These are phyloP conservation scores for Aspergillus alliaceus DNA, from an alignment of 2,329 filamentous ascomycete species.

Conservation along the genomic window DNA sequence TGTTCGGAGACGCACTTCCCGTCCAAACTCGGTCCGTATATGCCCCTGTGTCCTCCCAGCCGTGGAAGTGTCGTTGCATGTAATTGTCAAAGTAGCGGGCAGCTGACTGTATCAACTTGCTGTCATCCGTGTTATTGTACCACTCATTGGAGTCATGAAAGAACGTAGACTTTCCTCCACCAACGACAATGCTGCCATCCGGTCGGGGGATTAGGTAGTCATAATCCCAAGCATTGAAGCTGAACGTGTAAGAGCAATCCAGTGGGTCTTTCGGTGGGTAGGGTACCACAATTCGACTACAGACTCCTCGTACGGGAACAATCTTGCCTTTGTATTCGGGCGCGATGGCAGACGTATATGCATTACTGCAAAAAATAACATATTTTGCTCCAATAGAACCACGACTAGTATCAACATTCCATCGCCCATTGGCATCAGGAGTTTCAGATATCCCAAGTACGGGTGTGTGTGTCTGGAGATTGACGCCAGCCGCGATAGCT, in stretches of 20 bases:
- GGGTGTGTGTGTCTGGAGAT: constrained; percentile 56
- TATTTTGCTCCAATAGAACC: constrained; percentile 64
- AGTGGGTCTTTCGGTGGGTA: constrained; percentile 23
- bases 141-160: constrained; percentile 36
- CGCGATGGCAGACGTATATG: constrained; percentile 74
- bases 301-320: constrained; percentile 68
- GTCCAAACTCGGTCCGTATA: constrained; percentile 36
- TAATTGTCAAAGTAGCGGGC: constrained; percentile 41
- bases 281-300: constrained; percentile 33
- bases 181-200: constrained; percentile 58
- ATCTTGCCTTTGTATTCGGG: constrained; percentile 70
- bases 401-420: constrained; percentile 66
- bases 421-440: constrained; percentile 37
- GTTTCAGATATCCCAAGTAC: constrained; percentile 34
- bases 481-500: constrained; percentile 46
- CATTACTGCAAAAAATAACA: constrained; percentile 80
- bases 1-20: constrained; percentile 29
- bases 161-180: constrained; percentile 56
- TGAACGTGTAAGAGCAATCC: constrained; percentile 59
- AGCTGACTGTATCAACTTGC: constrained; percentile 48
- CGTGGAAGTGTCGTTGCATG: constrained; percentile 38
- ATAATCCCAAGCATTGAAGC: constrained; percentile 57
- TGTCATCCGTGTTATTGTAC: constrained; percentile 50
- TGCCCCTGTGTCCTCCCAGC: constrained; percentile 37
- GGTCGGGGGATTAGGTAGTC: constrained; percentile 67